phyloP scores from a whole-genome alignment of 345 rosid species.

The Melaleuca quinquenervia region DNA sequence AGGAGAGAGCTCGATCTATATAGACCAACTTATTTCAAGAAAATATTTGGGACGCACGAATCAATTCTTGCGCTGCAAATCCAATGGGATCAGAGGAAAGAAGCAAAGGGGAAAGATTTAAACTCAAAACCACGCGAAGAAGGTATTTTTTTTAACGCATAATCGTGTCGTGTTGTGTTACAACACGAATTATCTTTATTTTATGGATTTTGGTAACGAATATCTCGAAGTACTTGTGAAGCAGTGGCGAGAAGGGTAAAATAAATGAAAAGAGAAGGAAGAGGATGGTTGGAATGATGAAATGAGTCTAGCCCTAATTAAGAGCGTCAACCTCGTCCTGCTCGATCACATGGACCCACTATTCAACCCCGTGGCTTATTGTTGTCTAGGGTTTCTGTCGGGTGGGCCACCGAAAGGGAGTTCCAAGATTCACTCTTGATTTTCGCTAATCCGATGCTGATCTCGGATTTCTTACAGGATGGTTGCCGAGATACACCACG shows the following conservation, averaged over 20 bases:
- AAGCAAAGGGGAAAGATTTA: background rate
- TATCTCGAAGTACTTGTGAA: background rate
- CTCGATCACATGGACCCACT: background rate
- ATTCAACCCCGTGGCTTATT: background rate
- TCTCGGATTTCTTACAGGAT: background rate
- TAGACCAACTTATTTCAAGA: background rate
- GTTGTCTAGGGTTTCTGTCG: background rate
- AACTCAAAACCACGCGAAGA: background rate
- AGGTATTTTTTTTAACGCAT: background rate
- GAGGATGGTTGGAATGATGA: background rate
- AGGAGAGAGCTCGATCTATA: background rate
- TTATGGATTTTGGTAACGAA: background rate
- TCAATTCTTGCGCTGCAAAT: background rate
- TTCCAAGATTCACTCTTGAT: background rate
- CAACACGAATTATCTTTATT: background rate
- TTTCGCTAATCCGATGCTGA: background rate
- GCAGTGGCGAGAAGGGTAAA: too few species aligned
- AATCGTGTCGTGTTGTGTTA: background rate
- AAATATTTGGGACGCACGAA: background rate
- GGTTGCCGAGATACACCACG: background rate
- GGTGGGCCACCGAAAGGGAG: background rate
- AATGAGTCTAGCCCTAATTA: background rate
- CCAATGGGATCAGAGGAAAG: background rate
- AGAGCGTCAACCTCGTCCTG: background rate
- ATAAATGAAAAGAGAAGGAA: background rate